Conservation (phyloP, 495 filamentous ascomycete genomes). For the Neurospora cerealis region DNA sequence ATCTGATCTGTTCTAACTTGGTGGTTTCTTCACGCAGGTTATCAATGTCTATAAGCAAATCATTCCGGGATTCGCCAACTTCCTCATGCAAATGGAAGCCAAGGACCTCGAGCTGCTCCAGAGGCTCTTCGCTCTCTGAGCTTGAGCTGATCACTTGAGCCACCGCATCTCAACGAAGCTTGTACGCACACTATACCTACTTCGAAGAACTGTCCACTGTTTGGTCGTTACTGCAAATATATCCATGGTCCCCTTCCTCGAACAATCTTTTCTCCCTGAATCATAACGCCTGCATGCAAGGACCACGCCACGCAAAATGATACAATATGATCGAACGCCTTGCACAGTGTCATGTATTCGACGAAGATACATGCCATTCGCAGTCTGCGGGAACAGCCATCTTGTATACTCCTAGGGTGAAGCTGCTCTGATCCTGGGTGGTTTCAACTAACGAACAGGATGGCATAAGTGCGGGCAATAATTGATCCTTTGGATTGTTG, state of each 20-base stretch:
- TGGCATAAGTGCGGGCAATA: neutral
- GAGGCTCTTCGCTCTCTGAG: conserved; percentile 22
- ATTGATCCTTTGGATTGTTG: neutral
- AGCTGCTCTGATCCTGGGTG: neutral
- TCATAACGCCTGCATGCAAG: neutral
- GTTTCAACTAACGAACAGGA: neutral
- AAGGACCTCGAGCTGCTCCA: conserved; percentile 41
- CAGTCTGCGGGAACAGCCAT: neutral
- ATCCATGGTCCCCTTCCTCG: neutral
- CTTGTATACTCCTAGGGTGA: neutral
- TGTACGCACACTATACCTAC: neutral
- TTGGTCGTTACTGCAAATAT: neutral
- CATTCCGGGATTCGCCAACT: conserved; percentile 76
- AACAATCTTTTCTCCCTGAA: neutral
- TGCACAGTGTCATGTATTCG: neutral
- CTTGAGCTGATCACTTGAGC: neutral
- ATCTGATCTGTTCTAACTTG: neutral
- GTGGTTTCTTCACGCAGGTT: conserved; percentile 40
- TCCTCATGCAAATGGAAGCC: conserved; percentile 57
- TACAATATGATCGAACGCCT: neutral
- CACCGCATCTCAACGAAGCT: neutral
- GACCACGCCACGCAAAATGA: neutral
- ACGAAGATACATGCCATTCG: neutral
- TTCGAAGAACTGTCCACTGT: neutral
- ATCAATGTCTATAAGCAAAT: conserved; percentile 73